Conservation (phyloP, 139 green algal species). For the Coelastrella sp. region DNA sequence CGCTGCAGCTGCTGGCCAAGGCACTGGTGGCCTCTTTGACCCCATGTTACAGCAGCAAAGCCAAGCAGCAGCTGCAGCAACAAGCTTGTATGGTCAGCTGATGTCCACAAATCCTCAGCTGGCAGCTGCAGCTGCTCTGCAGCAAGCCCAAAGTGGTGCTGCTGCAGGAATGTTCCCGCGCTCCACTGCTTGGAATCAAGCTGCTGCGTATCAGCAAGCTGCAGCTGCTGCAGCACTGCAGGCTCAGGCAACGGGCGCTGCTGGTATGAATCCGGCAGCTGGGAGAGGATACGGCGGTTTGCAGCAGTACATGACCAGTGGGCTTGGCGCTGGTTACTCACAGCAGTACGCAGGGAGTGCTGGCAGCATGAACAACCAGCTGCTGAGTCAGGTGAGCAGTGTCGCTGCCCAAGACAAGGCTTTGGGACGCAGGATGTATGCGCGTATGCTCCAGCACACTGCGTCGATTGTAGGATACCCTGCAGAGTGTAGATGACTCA, state of each 20-base stretch:
- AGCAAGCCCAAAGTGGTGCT: conserved; percentile 9
- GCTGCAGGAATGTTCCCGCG: background rate
- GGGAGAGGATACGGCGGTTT: background rate
- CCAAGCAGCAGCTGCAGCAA: conserved; percentile 22
- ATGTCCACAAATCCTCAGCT: conserved; percentile 36
- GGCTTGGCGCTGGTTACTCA: background rate
- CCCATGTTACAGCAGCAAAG: background rate
- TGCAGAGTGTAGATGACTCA: background rate
- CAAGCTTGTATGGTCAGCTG: background rate
- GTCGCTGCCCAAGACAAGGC: background rate
- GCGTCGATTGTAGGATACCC: background rate
- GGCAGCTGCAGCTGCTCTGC: conserved; percentile 22
- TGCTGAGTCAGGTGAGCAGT: conserved; percentile 18
- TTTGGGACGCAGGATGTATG: background rate
- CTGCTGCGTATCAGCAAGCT: conserved; percentile 7
- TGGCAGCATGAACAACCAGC: background rate
- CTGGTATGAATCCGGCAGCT: background rate
- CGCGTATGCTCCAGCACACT: background rate
- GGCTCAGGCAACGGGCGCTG: background rate
- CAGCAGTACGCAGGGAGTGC: background rate
- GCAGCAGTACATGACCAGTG: background rate
- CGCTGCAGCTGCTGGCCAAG: background rate
- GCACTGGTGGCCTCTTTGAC: background rate
- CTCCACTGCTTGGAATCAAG: background rate
- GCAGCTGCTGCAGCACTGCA: conserved; percentile 10